Conservation (phyloP, 768 basidiomycete species). For the Lanmaoa pseudosensibilis region DNA sequence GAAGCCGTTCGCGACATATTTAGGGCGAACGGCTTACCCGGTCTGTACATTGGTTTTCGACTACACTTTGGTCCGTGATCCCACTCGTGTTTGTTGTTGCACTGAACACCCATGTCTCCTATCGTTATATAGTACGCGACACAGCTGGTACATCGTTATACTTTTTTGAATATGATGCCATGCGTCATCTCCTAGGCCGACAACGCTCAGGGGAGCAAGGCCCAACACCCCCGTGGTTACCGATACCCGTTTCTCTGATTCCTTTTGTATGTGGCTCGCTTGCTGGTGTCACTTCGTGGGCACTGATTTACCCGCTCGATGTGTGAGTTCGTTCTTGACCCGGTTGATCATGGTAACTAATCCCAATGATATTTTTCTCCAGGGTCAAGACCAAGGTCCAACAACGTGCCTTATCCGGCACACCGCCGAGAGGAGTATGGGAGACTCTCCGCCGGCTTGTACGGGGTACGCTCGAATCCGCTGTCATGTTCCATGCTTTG, state of each 20-base stretch:
- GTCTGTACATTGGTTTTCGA: conserved; percentile 81
- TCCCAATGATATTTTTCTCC: conserved; percentile 10
- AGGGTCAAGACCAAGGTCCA: conserved; percentile 97
- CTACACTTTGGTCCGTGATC: conserved; percentile 75
- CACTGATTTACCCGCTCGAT: conserved; percentile 90
- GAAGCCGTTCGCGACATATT: conserved; percentile 82
- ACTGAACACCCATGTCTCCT: conserved; percentile 6
- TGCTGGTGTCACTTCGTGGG: conserved; percentile 89
- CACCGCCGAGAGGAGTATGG: conserved; percentile 64
- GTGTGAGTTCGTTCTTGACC: conserved; percentile 56
- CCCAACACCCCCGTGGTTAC: conserved; percentile 79
- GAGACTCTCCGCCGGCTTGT: conserved; percentile 79
- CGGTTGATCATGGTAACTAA: neutral
- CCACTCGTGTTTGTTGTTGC: neutral
- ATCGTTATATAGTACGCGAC: conserved; percentile 65
- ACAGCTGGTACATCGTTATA: conserved; percentile 88
- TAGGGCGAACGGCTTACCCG: conserved; percentile 56
- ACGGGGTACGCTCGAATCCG: conserved; percentile 52
- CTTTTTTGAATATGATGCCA: conserved; percentile 91
- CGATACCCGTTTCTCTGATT: conserved; percentile 73
- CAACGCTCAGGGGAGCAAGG: conserved; percentile 78
- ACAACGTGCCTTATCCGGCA: conserved; percentile 83
- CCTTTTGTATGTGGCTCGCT: conserved; percentile 91
- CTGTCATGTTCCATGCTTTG: neutral
- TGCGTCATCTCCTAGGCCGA: conserved; percentile 85